Evolutionary conservation across 441 rosid species (phyloP).

Genomic region (Corymbia citriodora): DNA sequence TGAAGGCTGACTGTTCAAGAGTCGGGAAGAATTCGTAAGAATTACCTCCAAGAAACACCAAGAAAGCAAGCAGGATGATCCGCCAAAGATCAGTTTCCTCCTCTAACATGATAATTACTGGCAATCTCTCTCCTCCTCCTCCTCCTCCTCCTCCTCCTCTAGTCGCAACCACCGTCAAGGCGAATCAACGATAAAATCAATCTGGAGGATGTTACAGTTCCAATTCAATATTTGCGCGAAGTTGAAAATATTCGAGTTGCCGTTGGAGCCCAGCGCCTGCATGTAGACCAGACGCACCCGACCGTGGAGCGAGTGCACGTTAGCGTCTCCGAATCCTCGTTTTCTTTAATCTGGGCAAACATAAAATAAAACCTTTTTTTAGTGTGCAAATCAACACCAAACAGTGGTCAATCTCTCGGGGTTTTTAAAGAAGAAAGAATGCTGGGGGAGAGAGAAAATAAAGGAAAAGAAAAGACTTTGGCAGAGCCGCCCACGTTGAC

Average conservation of each 20-base stretch:
- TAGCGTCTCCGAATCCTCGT: background rate
- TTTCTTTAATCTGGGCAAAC: background rate
- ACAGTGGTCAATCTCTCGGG: background rate
- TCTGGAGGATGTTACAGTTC: background rate
- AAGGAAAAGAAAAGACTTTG: background rate
- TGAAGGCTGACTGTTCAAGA: background rate
- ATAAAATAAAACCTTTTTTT: background rate
- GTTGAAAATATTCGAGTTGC: background rate
- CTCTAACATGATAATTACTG: slow-evolving; percentile 37
- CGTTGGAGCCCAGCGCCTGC: background rate
- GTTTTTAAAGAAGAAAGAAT: background rate
- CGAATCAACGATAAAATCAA: background rate
- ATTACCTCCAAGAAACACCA: slow-evolving; percentile 42
- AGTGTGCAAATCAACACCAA: background rate
- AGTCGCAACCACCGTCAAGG: background rate
- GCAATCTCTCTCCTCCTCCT: background rate
- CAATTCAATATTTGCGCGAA: background rate
- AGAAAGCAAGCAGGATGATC: slow-evolving; percentile 23
- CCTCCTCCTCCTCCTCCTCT: background rate
- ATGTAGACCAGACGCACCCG: background rate
- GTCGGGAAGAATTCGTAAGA: background rate
- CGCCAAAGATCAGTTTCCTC: slow-evolving; percentile 39
- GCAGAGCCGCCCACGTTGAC: slow-evolving; percentile 5
- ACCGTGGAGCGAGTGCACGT: background rate
- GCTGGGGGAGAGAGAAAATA: background rate